Base-by-base conservation (phyloP, 78 protist species). In the Tieghemostelium lacteum region DNA sequence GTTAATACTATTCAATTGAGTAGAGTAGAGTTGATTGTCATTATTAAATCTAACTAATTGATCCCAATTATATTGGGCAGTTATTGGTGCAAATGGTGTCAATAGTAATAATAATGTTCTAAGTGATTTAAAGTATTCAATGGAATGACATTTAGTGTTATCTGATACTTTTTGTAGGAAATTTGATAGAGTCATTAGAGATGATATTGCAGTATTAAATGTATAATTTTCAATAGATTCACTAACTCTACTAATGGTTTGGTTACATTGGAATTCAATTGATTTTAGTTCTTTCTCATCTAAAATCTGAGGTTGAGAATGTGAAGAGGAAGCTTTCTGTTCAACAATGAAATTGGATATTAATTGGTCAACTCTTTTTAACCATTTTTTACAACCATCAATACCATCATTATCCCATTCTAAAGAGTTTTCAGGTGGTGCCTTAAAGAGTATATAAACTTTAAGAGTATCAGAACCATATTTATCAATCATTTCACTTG, bases 401-500 rank as follows among this genome's bases (percentile, higher is more conserved):
- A 96, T 92, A 42, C 87, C 92, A 22, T 94, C 62, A n/a, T 75
- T 86, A 40, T 92, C 95, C 96, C 96, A 96, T 24, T 93, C 96
- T 2, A 95, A 78, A 39, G 71, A 95, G 17, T 42, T 28, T 22
- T 93, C 94, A 14, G 88, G 93, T 42, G 97, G 97, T 12, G 98
- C 98, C 58, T 92, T 92, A 91, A 96, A 96, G 7, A 96, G 77
- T 33, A 94, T 58, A 71, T 58, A 92, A 2, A 92, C 40, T 55
- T 92, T 72, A 22, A 83, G 66, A 29, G 71, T 61, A 73, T 76
- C 95, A 14, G 95, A 85, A 40, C 86, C 89, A 78, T 80, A 92
- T 64, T 70, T 58, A 28, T 78, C 67, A n/a, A 78, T 77, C 49
- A 78, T 92, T 57, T 69, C 85, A 64, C 37, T 29, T 42, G 98